phyloP scores from a whole-genome alignment of 176 grass and related monocot genomes.

The bread wheat (Triticum aestivum) region DNA sequence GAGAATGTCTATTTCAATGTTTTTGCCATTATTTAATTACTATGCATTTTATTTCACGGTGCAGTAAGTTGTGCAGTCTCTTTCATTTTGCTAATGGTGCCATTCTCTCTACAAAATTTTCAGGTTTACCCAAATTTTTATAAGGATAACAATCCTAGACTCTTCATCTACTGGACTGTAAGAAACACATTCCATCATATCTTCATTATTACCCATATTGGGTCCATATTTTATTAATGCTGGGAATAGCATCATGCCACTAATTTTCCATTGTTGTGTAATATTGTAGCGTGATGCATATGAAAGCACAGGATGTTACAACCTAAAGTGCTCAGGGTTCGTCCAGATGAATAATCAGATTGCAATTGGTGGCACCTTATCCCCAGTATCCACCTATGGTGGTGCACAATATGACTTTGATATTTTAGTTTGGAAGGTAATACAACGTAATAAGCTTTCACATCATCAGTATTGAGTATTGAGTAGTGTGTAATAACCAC shows the following conservation, averaged over 20 bases:
- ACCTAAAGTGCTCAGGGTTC: slow-evolving; percentile 76
- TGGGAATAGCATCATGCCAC: neutral
- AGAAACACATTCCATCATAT: slow-evolving; percentile 37
- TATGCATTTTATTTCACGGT: neutral
- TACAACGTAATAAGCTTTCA: slow-evolving; percentile 36
- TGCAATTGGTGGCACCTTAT: slow-evolving; percentile 69
- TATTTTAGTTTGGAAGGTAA: slow-evolving; percentile 85
- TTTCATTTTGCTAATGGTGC: slow-evolving; percentile 17
- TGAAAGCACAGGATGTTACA: slow-evolving; percentile 77
- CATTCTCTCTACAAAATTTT: slow-evolving; percentile 19
- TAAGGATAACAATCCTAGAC: slow-evolving; percentile 75
- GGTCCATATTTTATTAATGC: neutral
- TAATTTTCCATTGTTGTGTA: slow-evolving; percentile 24
- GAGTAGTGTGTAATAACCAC: too few species aligned
- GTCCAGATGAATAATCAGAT: slow-evolving; percentile 85
- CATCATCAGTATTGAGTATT: neutral
- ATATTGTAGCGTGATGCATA: slow-evolving; percentile 76
- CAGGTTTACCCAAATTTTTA: slow-evolving; percentile 79
- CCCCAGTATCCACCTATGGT: slow-evolving; percentile 60
- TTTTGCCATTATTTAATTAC: neutral
- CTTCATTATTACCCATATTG: neutral
- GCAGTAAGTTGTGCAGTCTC: neutral
- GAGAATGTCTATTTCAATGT: too few species aligned
- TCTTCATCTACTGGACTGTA: slow-evolving; percentile 90
- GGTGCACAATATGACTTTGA: slow-evolving; percentile 71